These are phyloP conservation scores for Serendipita vermifera DNA, from an alignment of 768 basidiomycete species.

Conservation along the genomic window DNA sequence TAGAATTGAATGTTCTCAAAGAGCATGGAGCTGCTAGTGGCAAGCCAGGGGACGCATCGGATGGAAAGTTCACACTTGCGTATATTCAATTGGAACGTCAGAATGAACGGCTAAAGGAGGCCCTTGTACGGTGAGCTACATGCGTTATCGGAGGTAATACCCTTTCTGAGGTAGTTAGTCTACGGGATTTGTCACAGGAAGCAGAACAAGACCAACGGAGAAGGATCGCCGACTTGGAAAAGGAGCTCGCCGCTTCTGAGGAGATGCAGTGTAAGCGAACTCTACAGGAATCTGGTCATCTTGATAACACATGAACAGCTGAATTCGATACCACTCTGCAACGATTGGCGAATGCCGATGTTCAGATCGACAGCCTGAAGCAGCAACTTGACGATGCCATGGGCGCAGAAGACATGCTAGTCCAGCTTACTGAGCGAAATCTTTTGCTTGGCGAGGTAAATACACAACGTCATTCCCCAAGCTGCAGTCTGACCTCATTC, in stretches of 20 bases:
- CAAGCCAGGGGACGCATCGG: conserved; percentile 13
- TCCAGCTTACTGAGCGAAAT: conserved; percentile 89
- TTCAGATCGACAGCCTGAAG: conserved; percentile 88
- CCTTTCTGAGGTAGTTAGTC: conserved; percentile 28
- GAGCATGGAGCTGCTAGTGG: conserved; percentile 31
- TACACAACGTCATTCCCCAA: not conserved
- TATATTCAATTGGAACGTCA: conserved; percentile 86
- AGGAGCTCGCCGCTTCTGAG: conserved; percentile 63
- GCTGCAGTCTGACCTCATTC: not conserved
- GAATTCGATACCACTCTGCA: conserved; percentile 69
- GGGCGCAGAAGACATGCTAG: conserved; percentile 92
- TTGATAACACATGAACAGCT: conserved; percentile 28
- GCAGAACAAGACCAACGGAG: conserved; percentile 72
- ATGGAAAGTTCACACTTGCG: conserved; percentile 27
- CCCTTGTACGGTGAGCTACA: conserved; percentile 55
- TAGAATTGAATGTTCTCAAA: conserved; percentile 70
- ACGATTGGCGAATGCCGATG: conserved; percentile 78
- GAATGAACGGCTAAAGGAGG: conserved; percentile 91
- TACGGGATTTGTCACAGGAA: conserved; percentile 81
- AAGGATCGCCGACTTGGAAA: conserved; percentile 79
- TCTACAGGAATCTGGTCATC: too few species aligned
- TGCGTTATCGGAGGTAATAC: not conserved
- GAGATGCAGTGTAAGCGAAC: conserved; percentile 64
- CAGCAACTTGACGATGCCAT: conserved; percentile 87
- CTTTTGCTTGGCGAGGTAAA: conserved; percentile 77